phyloP scores from a whole-genome alignment of 116 monocot species.

The Trichopus zeylanicus region DNA sequence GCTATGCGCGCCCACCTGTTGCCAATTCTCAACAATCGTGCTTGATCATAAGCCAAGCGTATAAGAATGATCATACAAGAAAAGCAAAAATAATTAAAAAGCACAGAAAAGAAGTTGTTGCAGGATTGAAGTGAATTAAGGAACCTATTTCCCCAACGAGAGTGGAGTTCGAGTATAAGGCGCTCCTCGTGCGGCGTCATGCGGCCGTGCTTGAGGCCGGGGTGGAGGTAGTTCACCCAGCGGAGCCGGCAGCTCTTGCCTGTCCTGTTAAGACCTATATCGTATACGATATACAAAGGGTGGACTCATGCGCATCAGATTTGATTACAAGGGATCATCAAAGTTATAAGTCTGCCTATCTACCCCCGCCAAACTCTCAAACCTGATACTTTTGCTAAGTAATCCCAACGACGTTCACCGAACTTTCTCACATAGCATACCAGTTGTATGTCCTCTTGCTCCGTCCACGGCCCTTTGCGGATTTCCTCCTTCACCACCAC shows the following conservation, averaged over 20 bases:
- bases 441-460: slow-evolving; percentile 59
- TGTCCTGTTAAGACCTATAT: slow-evolving; percentile 47
- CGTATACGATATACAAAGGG: background rate
- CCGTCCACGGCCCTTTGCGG: slow-evolving; percentile 58
- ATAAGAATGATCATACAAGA: too few species aligned
- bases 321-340: background rate
- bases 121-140: background rate
- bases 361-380: slow-evolving; percentile 42
- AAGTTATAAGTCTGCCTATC: slow-evolving; percentile 5
- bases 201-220: slow-evolving; percentile 53
- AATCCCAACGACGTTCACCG: slow-evolving; percentile 72
- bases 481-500: slow-evolving; percentile 18
- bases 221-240: slow-evolving; percentile 63
- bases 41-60: too few species aligned
- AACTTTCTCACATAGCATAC: slow-evolving; percentile 50
- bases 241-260: slow-evolving; percentile 61
- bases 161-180: slow-evolving; percentile 51
- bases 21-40: too few species aligned
- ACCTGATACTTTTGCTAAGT: slow-evolving; percentile 72
- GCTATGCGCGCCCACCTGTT: slow-evolving; percentile 87
- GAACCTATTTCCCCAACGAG: slow-evolving; percentile 60
- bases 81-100: background rate
- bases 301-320: slow-evolving; percentile 2
- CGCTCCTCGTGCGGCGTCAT: slow-evolving; percentile 58
- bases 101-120: too few species aligned